A percentile compares a stretch with the other conserved stretches of the same genome.
phyloP scores from a whole-genome alignment of 169 alveolate genomes.

The Plasmodium gaboni region DNA sequence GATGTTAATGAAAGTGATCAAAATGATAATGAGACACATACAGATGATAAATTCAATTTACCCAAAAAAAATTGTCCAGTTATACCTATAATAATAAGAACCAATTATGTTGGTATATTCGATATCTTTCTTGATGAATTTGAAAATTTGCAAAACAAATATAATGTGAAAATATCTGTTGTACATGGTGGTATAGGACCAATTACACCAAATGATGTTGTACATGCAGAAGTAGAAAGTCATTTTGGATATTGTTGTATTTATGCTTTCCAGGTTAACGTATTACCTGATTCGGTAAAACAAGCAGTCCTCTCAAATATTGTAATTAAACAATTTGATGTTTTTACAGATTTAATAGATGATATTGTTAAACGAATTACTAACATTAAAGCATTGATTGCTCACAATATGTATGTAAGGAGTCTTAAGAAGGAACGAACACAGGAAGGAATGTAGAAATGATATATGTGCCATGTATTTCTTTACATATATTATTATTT shows the following conservation, averaged over 20 bases:
- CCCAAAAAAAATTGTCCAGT: slow-evolving; percentile 75
- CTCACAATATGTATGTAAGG: slow-evolving; percentile 74
- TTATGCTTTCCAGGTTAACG: slow-evolving; percentile 89
- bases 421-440: slow-evolving; percentile 71
- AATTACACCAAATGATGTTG: slow-evolving; percentile 87
- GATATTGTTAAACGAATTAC: slow-evolving; percentile 82
- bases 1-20: not conserved
- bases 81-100: slow-evolving; percentile 86
- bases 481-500: too few relatives aligned
- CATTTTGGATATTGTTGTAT: slow-evolving; percentile 86
- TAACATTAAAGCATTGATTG: slow-evolving; percentile 64
- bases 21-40: slow-evolving; percentile 8
- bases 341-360: slow-evolving; percentile 88
- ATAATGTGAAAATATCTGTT: slow-evolving; percentile 85
- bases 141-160: slow-evolving; percentile 78
- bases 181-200: slow-evolving; percentile 93
- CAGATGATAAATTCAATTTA: slow-evolving; percentile 22
- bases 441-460: slow-evolving; percentile 62
- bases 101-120: slow-evolving; percentile 86
- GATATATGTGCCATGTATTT: not conserved
- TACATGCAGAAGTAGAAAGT: slow-evolving; percentile 91
- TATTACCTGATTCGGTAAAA: slow-evolving; percentile 86
- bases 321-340: slow-evolving; percentile 84
- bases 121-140: slow-evolving; percentile 87
- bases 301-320: slow-evolving; percentile 87